These are phyloP conservation scores for Nannizziopsis barbatae DNA, from an alignment of 2,329 filamentous ascomycete species.

Conservation along the genomic window DNA sequence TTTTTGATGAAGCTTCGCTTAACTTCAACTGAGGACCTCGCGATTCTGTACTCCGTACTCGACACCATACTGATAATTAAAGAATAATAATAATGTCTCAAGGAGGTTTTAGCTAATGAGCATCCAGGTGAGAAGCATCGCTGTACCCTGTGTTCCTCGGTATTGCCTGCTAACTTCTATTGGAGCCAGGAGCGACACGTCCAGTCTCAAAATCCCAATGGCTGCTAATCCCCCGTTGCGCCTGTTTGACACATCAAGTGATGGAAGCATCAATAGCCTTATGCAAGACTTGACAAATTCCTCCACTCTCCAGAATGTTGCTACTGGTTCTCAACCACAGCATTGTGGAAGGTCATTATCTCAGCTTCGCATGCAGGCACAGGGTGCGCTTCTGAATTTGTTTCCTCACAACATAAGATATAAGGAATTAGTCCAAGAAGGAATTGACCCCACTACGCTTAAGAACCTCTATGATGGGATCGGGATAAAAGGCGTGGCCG, in stretches of 20 bases:
- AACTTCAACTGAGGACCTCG: too few species aligned
- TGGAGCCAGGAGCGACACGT: too few species aligned
- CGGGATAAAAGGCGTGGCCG: slow-evolving; percentile 40
- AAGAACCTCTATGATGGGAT: slow-evolving; percentile 57
- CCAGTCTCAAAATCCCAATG: background rate
- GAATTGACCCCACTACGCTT: slow-evolving; percentile 54
- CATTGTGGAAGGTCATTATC: slow-evolving; percentile 23
- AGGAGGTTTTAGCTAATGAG: too few species aligned
- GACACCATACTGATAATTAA: too few species aligned
- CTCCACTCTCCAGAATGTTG: background rate
- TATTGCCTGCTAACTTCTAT: too few species aligned
- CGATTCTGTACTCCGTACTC: too few species aligned
- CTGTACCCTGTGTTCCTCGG: too few species aligned
- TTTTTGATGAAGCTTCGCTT: background rate
- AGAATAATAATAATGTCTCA: too few species aligned
- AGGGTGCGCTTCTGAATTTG: slow-evolving; percentile 55
- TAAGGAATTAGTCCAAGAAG: slow-evolving; percentile 60
- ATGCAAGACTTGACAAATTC: background rate
- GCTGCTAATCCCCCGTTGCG: background rate
- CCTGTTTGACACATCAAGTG: too few species aligned
- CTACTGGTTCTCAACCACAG: background rate
- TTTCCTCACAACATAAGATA: slow-evolving; percentile 57
- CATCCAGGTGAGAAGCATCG: too few species aligned
- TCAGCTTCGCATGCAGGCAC: slow-evolving; percentile 42
- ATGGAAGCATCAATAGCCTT: too few species aligned